Evolutionary conservation across 192 early-diverging fungal species (phyloP).

Genomic region (Allomyces macrogynus): DNA sequence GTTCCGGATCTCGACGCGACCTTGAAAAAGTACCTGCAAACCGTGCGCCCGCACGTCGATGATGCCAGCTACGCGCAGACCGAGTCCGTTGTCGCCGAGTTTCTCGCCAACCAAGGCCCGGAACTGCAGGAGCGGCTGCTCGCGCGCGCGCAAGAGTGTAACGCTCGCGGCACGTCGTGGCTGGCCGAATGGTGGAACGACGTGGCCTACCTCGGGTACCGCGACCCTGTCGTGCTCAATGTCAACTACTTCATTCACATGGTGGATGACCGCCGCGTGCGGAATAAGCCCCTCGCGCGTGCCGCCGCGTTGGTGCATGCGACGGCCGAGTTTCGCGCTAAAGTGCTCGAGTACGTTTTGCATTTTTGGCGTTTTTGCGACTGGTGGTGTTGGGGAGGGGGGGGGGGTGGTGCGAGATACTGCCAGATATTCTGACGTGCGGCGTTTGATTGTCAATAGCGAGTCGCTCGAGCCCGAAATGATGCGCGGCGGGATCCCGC

Average conservation of each 20-base stretch:
- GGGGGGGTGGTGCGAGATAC: not conserved
- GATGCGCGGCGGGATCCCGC: slow-evolving; percentile 34
- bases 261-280: slow-evolving; percentile 69
- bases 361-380: slow-evolving; percentile 2
- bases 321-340: slow-evolving; percentile 66
- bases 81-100: slow-evolving; percentile 45
- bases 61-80: slow-evolving; percentile 50
- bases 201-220: slow-evolving; percentile 78
- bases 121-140: slow-evolving; percentile 67
- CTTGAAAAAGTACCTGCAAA: slow-evolving; percentile 56
- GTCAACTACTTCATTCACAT: slow-evolving; percentile 84
- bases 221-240: slow-evolving; percentile 82
- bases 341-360: slow-evolving; percentile 38
- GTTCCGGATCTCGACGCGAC: slow-evolving; percentile 72
- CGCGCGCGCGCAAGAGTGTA: slow-evolving; percentile 45
- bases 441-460: slow-evolving; percentile 8
- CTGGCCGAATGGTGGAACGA: slow-evolving; percentile 98
- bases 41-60: slow-evolving; percentile 48
- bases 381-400: not conserved
- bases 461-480: slow-evolving; percentile 59
- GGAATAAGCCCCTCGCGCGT: slow-evolving; percentile 52
- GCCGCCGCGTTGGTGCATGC: slow-evolving; percentile 77
- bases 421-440: not conserved
- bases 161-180: slow-evolving; percentile 52
- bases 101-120: slow-evolving; percentile 61